phyloP scores from a whole-genome alignment of 768 basidiomycete species.

The Postia placenta region DNA sequence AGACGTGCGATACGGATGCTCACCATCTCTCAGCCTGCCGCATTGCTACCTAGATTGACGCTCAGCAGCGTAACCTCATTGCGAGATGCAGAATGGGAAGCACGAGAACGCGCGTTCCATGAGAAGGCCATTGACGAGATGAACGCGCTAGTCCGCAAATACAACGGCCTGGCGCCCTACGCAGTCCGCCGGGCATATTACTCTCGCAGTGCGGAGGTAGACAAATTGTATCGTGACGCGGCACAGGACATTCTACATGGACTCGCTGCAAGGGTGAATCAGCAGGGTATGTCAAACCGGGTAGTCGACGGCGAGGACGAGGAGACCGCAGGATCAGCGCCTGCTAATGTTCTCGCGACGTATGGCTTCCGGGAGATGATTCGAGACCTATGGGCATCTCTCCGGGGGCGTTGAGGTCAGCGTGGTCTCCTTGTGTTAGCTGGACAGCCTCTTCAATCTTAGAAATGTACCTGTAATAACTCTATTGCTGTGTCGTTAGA shows the following conservation, averaged over 20 bases:
- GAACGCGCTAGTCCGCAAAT: constrained; percentile 70
- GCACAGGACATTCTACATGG: constrained; percentile 46
- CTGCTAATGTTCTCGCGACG: constrained; percentile 2
- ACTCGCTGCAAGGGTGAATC: constrained; percentile 25
- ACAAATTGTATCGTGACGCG: constrained; percentile 42
- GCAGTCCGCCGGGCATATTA: constrained; percentile 65
- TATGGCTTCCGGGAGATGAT: constrained; percentile 24
- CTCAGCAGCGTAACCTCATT: constrained; percentile 34
- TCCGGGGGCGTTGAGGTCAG: constrained; percentile 11
- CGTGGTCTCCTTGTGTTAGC: not conserved
- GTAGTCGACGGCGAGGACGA: constrained; percentile 11
- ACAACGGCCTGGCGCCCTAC: constrained; percentile 77
- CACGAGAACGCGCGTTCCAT: constrained; percentile 61
- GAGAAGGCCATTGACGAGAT: constrained; percentile 62
- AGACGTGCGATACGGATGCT: constrained; percentile 66
- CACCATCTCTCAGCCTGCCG: constrained; percentile 36
- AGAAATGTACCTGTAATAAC: not conserved
- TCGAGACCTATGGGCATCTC: constrained; percentile 21
- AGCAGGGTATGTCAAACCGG: not conserved
- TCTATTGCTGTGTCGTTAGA: not conserved
- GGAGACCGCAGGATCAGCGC: constrained; percentile 1
- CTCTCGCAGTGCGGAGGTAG: constrained; percentile 50
- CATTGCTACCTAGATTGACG: constrained; percentile 29
- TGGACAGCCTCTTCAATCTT: not conserved
- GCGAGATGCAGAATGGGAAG: constrained; percentile 68